Evolutionary conservation across 345 rosid genomes (phyloP).

Genomic region (Camelina neglecta): DNA sequence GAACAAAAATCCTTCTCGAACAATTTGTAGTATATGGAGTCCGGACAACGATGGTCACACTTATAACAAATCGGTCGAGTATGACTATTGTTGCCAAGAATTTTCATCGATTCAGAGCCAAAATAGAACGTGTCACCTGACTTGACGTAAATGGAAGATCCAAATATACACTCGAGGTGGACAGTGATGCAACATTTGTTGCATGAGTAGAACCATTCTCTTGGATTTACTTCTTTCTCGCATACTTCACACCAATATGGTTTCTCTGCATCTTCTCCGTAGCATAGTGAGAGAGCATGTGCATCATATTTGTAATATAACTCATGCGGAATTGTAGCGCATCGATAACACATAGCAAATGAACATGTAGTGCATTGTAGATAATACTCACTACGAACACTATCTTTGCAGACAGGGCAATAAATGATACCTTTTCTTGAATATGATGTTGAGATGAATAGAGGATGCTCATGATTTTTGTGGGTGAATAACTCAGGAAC

Average conservation of each 20-base stretch:
- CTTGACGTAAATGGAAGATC: not conserved
- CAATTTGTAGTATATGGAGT: constrained; percentile 7
- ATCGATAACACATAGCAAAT: constrained; percentile 6
- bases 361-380: constrained; percentile 12
- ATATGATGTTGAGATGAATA: constrained; percentile 13
- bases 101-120: not conserved
- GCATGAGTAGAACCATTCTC: constrained; percentile 10
- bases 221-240: not conserved
- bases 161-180: not conserved
- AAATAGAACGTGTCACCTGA: not conserved
- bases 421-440: not conserved
- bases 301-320: not conserved
- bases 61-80: not conserved
- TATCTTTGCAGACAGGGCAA: constrained; percentile 3
- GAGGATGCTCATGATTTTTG: constrained; percentile 11
- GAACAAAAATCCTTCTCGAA: constrained; percentile 15
- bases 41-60: not conserved
- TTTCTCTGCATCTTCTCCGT: not conserved
- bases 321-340: constrained; percentile 2
- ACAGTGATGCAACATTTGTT: not conserved
- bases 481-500: constrained; percentile 22
- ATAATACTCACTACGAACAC: not conserved
- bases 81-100: not conserved
- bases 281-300: not conserved
- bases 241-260: not conserved